A percentile compares a stretch with the other conserved stretches of the same genome.
These are phyloP conservation scores for Penicillium sp. DNA, from an alignment of 2,329 filamentous ascomycete genomes.

Conservation along the genomic window DNA sequence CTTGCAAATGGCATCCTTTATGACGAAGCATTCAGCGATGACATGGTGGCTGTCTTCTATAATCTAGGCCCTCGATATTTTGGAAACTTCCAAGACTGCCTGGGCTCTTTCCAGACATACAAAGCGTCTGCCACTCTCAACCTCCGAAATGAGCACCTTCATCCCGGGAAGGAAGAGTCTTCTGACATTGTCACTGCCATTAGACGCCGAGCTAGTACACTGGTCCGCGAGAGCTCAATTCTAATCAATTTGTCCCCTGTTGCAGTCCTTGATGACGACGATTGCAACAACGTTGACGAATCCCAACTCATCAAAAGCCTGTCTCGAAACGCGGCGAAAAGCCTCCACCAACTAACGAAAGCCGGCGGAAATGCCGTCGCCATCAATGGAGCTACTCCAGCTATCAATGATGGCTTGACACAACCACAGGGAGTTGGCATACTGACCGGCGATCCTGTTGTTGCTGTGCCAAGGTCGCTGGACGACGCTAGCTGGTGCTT, in stretches of 20 bases:
- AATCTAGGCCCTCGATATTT: slow-evolving; percentile 87
- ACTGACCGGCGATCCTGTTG: slow-evolving; percentile 77
- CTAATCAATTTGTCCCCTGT: slow-evolving; percentile 79
- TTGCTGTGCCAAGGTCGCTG: slow-evolving; percentile 75
- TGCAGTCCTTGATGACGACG: slow-evolving; percentile 76
- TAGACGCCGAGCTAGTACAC: slow-evolving; percentile 73
- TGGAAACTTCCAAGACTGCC: slow-evolving; percentile 93
- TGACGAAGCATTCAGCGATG: slow-evolving; percentile 82
- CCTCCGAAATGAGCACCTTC: slow-evolving; percentile 83
- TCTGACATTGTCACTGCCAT: slow-evolving; percentile 92
- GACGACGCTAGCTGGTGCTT: slow-evolving; percentile 92
- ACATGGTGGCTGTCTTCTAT: slow-evolving; percentile 85
- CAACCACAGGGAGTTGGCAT: slow-evolving; percentile 77
- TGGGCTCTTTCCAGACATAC: slow-evolving; percentile 96
- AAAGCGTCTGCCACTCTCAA: slow-evolving; percentile 87
- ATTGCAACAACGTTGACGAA: slow-evolving; percentile 68
- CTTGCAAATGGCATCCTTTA: slow-evolving; percentile 87
- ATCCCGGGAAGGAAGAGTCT: slow-evolving; percentile 82
- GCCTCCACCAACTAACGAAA: slow-evolving; percentile 66
- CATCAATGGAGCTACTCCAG: slow-evolving; percentile 83
- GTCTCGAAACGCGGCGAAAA: slow-evolving; percentile 68
- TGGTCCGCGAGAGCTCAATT: slow-evolving; percentile 78
- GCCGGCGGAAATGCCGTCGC: slow-evolving; percentile 75
- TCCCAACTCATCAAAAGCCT: slow-evolving; percentile 72
- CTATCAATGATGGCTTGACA: slow-evolving; percentile 83